Percentiles rank a stretch among this genome's conserved stretches.
These are phyloP conservation scores for Ceratocystis colombiana DNA, from an alignment of 2,329 filamentous ascomycete genomes.

Conservation along the genomic window DNA sequence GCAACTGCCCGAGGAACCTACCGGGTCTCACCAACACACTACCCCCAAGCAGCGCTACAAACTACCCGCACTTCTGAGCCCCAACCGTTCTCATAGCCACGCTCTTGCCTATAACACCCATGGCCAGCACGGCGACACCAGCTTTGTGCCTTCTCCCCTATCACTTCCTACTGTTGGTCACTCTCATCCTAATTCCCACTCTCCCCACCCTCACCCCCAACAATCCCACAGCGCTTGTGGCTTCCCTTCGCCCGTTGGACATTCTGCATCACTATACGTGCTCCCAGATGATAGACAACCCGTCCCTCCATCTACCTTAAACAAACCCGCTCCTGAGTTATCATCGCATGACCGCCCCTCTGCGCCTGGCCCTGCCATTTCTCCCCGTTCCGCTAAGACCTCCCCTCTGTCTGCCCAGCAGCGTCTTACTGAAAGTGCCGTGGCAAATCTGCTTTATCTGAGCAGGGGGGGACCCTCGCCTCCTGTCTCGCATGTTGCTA, in stretches of 20 bases:
- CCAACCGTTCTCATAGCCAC: constrained; percentile 6
- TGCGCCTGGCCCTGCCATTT: background rate
- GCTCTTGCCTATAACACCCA: background rate
- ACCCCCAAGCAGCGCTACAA: constrained; percentile 21
- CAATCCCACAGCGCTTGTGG: background rate
- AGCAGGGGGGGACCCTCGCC: constrained; percentile 29
- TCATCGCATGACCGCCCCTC: background rate
- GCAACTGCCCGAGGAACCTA: constrained; percentile 1
- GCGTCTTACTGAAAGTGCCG: constrained; percentile 31
- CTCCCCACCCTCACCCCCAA: background rate
- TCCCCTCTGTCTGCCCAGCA: constrained; percentile 30
- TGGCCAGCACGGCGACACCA: background rate
- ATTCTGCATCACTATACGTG: constrained; percentile 21
- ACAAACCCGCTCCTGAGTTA: background rate
- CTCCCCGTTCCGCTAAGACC: background rate
- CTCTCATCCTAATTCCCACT: background rate
- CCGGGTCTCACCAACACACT: constrained; percentile 1
- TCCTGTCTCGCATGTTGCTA: constrained; percentile 23
- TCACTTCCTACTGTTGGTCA: background rate
- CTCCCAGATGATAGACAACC: constrained; percentile 27
- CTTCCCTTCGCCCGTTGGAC: constrained; percentile 15
- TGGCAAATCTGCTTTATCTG: constrained; percentile 33
- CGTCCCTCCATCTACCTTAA: constrained; percentile 17
- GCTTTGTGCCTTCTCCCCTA: constrained; percentile 7
- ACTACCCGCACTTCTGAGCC: constrained; percentile 13